phyloP scores from a whole-genome alignment of 1,284 basidiomycete species.

The Ustilago trichophora region DNA sequence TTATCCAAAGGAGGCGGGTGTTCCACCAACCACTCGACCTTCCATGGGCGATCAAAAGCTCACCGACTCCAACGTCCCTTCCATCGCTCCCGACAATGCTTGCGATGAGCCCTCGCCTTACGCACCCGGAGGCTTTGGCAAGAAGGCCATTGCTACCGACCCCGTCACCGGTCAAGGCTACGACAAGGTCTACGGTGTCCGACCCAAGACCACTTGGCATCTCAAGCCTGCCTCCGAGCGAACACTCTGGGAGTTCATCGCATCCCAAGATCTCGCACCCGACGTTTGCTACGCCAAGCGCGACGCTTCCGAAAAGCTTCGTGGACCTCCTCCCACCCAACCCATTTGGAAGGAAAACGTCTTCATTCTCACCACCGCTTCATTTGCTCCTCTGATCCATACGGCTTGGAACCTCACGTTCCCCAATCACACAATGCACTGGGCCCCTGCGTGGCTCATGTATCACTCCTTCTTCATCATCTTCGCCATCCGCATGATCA shows the following conservation, averaged over 20 bases:
- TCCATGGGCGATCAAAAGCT: slow-evolving; percentile 45
- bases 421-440: slow-evolving; percentile 56
- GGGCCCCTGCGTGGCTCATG: slow-evolving; percentile 54
- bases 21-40: slow-evolving; percentile 27
- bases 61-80: slow-evolving; percentile 40
- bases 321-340: slow-evolving; percentile 51
- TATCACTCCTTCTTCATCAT: slow-evolving; percentile 55
- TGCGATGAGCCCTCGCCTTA: slow-evolving; percentile 59
- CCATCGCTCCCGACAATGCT: slow-evolving; percentile 56
- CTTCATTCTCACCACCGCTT: slow-evolving; percentile 53
- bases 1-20: slow-evolving; percentile 41
- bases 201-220: slow-evolving; percentile 62
- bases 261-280: slow-evolving; percentile 50
- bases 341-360: slow-evolving; percentile 56
- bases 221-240: slow-evolving; percentile 51
- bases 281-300: slow-evolving; percentile 49
- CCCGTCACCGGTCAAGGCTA: slow-evolving; percentile 44
- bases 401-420: slow-evolving; percentile 48
- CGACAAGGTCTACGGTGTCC: slow-evolving; percentile 61
- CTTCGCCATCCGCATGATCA: slow-evolving; percentile 53
- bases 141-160: slow-evolving; percentile 55
- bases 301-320: slow-evolving; percentile 28
- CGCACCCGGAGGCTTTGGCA: slow-evolving; percentile 52
- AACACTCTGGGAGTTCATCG: slow-evolving; percentile 59
- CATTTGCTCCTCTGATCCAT: slow-evolving; percentile 47